Percentiles rank a stretch among this genome's conserved stretches.
Evolutionary conservation across 208 protist species (phyloP).

Genomic region (Crithidia acanthocephali): DNA sequence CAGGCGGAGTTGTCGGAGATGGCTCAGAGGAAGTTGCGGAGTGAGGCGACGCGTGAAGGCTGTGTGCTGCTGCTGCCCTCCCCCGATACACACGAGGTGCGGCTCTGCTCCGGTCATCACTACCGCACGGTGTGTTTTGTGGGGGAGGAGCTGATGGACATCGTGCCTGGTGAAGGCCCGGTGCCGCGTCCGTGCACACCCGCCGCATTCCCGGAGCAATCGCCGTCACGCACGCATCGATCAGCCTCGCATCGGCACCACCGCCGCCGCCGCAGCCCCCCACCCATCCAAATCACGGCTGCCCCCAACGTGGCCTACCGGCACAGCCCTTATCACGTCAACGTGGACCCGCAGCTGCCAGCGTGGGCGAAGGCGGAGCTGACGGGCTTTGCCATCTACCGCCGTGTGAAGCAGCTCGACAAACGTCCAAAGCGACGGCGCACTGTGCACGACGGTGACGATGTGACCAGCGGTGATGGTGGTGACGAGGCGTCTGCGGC

Average conservation of each 20-base stretch:
- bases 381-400: neutral
- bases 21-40: slow-evolving; percentile 5
- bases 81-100: slow-evolving; percentile 49
- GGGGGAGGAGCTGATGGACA: slow-evolving; percentile 60
- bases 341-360: neutral
- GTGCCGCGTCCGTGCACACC: neutral
- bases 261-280: neutral
- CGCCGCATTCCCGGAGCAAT: neutral
- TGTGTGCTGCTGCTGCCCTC: slow-evolving; percentile 62
- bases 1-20: slow-evolving; percentile 6
- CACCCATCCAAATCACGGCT: neutral
- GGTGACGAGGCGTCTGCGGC: too few relatives aligned
- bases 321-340: neutral
- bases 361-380: slow-evolving; percentile 5
- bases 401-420: neutral
- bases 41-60: slow-evolving; percentile 8
- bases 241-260: neutral
- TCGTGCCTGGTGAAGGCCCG: slow-evolving; percentile 18
- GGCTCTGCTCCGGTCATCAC: slow-evolving; percentile 43
- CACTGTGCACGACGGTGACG: neutral
- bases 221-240: neutral
- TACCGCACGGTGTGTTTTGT: slow-evolving; percentile 73
- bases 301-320: neutral
- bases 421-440: neutral
- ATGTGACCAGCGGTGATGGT: too few relatives aligned